Percentiles rank a stretch among this genome's conserved stretches.
Conservation (phyloP, 2,329 filamentous ascomycete species). For the Hortaea sp. region DNA sequence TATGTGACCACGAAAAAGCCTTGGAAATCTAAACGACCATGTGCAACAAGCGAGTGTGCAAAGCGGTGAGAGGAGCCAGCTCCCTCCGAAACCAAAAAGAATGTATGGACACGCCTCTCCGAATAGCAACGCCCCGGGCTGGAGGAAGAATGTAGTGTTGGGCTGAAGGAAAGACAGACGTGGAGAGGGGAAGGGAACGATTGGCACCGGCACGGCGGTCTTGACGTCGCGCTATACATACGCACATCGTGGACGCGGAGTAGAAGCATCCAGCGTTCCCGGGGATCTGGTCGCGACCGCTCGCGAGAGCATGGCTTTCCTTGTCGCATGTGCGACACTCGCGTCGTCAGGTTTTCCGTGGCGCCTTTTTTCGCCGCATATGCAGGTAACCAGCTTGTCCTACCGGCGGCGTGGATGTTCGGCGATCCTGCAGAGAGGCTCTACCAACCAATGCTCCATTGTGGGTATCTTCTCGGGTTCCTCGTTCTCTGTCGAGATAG, state of each 20-base stretch:
- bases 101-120: background rate
- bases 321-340: constrained; percentile 10
- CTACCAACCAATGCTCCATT: background rate
- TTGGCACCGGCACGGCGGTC: background rate
- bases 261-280: constrained; percentile 1
- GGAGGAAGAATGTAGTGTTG: no score
- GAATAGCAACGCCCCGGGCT: no score
- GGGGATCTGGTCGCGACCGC: constrained; percentile 9
- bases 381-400: constrained; percentile 10
- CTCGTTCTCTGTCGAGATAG: no score
- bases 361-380: constrained; percentile 11
- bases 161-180: no score
- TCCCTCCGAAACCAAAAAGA: constrained; percentile 1
- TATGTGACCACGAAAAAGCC: constrained; percentile 5
- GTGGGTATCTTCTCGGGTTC: background rate
- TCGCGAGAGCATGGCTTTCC: constrained; percentile 6
- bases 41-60: constrained; percentile 2
- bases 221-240: background rate
- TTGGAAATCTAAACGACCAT: constrained; percentile 8
- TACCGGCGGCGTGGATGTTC: constrained; percentile 6
- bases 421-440: background rate
- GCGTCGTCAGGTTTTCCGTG: constrained; percentile 5
- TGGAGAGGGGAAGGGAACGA: background rate
- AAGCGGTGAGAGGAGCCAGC: constrained; percentile 7
- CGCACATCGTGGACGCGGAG: constrained; percentile 2